Percentiles rank a stretch among this genome's conserved stretches.
Conservation (phyloP, 305 asterid species). For the Solanum hybrid region DNA sequence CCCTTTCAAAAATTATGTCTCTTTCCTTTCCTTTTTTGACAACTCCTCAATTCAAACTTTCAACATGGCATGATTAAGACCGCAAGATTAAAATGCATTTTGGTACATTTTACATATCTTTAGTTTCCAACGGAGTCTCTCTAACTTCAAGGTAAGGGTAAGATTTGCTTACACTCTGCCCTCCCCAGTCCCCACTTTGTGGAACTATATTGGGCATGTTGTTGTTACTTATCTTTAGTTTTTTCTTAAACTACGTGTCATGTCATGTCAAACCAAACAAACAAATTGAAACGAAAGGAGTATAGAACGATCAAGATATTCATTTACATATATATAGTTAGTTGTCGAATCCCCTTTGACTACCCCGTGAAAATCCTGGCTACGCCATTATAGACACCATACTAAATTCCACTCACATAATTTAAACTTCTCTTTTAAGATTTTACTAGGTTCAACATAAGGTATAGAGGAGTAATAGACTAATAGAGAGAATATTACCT, state of each 20-base stretch:
- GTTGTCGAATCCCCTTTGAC: neutral
- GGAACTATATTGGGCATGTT: neutral
- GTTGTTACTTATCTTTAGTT: neutral
- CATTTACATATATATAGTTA: neutral
- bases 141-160: neutral
- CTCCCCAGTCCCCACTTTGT: neutral
- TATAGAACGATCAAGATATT: neutral
- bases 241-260: neutral
- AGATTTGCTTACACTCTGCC: neutral
- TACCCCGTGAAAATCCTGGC: neutral
- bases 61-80: neutral
- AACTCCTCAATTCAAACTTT: neutral
- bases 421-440: neutral
- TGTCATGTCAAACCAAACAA: neutral
- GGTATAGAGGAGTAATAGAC: neutral
- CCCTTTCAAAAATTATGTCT: neutral
- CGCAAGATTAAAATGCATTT: neutral
- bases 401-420: neutral
- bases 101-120: neutral
- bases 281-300: neutral
- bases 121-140: neutral
- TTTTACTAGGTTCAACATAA: neutral
- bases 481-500: conserved; percentile 31
- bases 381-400: neutral
- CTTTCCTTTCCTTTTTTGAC: neutral